Evolutionary conservation across 768 basidiomycete genomes (phyloP).

Genomic region (Cystofilobasidium macerans): DNA sequence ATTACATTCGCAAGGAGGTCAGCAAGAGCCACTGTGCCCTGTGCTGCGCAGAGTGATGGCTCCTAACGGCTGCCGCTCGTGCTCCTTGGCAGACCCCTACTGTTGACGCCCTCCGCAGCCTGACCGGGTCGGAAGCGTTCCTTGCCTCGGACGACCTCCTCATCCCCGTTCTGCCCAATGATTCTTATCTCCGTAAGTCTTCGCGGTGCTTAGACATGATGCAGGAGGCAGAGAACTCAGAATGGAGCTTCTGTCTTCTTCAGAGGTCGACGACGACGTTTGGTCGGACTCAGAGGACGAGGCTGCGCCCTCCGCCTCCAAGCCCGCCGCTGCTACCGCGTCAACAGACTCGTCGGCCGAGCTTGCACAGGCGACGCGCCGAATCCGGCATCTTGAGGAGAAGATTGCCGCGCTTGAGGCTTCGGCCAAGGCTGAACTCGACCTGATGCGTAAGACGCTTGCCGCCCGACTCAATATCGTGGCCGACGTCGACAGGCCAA

Average conservation of each 20-base stretch:
- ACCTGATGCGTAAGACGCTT: constrained; percentile 31
- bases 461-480: constrained; percentile 48
- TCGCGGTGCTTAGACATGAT: no score
- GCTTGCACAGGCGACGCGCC: constrained; percentile 39
- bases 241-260: no score
- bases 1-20: constrained; percentile 72
- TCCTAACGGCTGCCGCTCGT: no score
- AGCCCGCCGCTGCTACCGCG: neutral
- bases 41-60: no score
- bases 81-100: neutral
- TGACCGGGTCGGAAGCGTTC: constrained; percentile 53
- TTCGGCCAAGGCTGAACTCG: constrained; percentile 50
- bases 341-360: constrained; percentile 28
- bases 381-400: constrained; percentile 51
- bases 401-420: constrained; percentile 43
- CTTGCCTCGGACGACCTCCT: constrained; percentile 69
- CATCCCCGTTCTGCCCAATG: constrained; percentile 68
- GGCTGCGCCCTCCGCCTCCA: constrained; percentile 24
- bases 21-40: no score
- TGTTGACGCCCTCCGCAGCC: constrained; percentile 19
- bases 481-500: constrained; percentile 39
- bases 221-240: no score
- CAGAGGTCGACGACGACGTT: constrained; percentile 13
- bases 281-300: constrained; percentile 57
- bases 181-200: constrained; percentile 72